phyloP scores from a whole-genome alignment of 805 yeast genomes.

The Henningerozyma blattae region DNA sequence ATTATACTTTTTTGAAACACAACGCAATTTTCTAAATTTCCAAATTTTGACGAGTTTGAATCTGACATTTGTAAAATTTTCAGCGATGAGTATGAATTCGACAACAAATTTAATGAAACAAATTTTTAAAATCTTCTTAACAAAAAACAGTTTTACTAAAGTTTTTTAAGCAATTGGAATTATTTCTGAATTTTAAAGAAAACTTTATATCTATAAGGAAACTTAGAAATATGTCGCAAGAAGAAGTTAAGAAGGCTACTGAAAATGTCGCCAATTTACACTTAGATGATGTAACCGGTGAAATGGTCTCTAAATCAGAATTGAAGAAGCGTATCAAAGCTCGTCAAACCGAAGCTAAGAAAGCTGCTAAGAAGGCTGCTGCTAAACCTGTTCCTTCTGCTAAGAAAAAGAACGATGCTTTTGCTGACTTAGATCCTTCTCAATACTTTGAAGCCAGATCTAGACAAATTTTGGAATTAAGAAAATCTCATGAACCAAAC shows the following conservation, averaged over 20 bases:
- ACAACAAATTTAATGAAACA: no score
- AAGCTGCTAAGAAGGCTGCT: slow-evolving; percentile 77
- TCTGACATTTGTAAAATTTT: no score
- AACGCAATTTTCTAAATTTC: no score
- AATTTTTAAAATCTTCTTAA: no score
- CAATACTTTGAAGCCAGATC: slow-evolving; percentile 91
- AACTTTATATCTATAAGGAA: no score
- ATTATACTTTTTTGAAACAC: no score
- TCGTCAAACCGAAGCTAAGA: slow-evolving; percentile 77
- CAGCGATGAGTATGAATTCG: no score
- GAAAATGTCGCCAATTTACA: slow-evolving; percentile 69
- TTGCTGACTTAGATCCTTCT: slow-evolving; percentile 87
- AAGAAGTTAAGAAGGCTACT: slow-evolving; percentile 45
- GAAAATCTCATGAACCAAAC: slow-evolving; percentile 55
- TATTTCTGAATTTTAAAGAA: no score
- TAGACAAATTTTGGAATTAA: slow-evolving; percentile 73
- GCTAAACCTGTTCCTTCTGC: slow-evolving; percentile 29
- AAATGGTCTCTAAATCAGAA: slow-evolving; percentile 90
- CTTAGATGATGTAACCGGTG: slow-evolving; percentile 92
- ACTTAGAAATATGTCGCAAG: slow-evolving; percentile 22
- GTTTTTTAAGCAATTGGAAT: no score
- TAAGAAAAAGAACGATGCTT: slow-evolving; percentile 49
- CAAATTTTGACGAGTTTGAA: no score
- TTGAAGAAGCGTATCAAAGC: slow-evolving; percentile 90
- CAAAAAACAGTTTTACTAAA: no score